Base-by-base conservation (phyloP, 2,329 filamentous ascomycete species). In the Aspergillus melleus region DNA sequence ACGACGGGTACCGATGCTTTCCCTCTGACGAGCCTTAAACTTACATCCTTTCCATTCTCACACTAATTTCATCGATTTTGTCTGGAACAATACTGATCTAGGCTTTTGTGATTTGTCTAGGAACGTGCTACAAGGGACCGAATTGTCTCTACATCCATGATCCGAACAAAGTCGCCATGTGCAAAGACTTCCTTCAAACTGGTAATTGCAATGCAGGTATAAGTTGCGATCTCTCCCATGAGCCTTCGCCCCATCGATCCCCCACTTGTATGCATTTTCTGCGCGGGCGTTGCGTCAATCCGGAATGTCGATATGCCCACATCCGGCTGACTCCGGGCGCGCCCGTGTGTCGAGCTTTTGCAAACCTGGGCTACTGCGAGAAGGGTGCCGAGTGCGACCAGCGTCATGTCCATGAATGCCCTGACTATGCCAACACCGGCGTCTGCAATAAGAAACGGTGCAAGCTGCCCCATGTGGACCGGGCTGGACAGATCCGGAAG, bases 351-450 rank as follows among this genome's bases (percentile, higher is more conserved):
- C 86, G 88, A 68, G 79, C 86, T 20, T 98, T 99, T 80, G 94
- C 91, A 29, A 86, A 88, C 56, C 85, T 93, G 71, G 94, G 95
- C 55, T 98, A 92, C 77, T 98, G 95, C 80, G 88, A 90, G 62
- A 90, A 90, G 74, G 95, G 94, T 61, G 83, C 84, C 58, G 78
- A 83, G 57, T 98, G 95, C 77, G 78, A 86, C 61, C 87, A 95
- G 64, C 89, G 92, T 62, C 95, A 99, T 80, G 89, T 94, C 59
- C 89, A 90, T 78, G 94, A 98, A 77, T 98, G 95, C 77, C 94
- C 95, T 63, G 90, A 96, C 75, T 97, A 96, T 81, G 91, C 91
- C 84, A 96, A 96, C 78, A 91, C 86, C 61, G 94, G 94, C 70
- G 81, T 83, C 63, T 99, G 95, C 85, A 88, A 87, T 74, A 87